Conservation (phyloP, 306 rosid genomes). For the Acacia confusa region DNA sequence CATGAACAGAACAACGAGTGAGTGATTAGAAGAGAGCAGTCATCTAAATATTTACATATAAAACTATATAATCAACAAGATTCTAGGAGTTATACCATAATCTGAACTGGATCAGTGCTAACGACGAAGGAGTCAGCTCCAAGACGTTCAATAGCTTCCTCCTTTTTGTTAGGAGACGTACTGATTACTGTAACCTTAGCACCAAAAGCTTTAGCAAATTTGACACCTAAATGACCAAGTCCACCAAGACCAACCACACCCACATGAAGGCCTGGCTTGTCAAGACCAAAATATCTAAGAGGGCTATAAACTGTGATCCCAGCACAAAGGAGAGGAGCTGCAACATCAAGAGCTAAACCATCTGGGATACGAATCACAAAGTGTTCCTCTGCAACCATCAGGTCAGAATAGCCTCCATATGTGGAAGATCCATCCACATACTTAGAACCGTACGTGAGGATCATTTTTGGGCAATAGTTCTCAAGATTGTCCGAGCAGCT, state of each 20-base stretch:
- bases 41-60: neutral
- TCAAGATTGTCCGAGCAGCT: slow-evolving; percentile 39
- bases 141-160: slow-evolving; percentile 44
- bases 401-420: slow-evolving; percentile 56
- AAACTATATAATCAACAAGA: neutral
- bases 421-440: slow-evolving; percentile 45
- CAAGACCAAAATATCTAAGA: slow-evolving; percentile 38
- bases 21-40: neutral
- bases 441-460: slow-evolving; percentile 28
- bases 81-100: slow-evolving; percentile 40
- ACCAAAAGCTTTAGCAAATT: slow-evolving; percentile 63
- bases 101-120: slow-evolving; percentile 42
- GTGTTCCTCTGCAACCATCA: slow-evolving; percentile 47
- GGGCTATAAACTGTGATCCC: slow-evolving; percentile 66
- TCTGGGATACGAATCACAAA: slow-evolving; percentile 47
- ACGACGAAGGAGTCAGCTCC: slow-evolving; percentile 53
- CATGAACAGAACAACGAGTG: neutral
- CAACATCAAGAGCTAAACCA: slow-evolving; percentile 44
- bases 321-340: slow-evolving; percentile 64
- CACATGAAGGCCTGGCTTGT: slow-evolving; percentile 44
- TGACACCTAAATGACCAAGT: slow-evolving; percentile 55
- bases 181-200: slow-evolving; percentile 52
- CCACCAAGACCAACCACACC: slow-evolving; percentile 67
- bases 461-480: slow-evolving; percentile 44
- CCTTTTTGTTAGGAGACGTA: slow-evolving; percentile 49